Conservation (phyloP, 2,329 filamentous ascomycete species). For the Stagonosporopsis rhizophila region DNA sequence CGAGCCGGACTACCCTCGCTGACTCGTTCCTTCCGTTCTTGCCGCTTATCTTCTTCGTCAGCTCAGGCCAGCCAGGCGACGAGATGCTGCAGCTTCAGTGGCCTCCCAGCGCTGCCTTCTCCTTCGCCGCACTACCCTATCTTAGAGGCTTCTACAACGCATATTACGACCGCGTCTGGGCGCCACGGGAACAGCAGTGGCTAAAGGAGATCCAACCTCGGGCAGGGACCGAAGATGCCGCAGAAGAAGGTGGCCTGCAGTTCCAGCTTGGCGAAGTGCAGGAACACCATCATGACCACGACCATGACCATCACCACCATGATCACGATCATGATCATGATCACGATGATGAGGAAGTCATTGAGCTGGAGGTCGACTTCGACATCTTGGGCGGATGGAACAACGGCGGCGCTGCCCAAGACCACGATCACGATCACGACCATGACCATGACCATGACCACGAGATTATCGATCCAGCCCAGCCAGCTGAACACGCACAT, state of each 20-base stretch:
- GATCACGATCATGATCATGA: constrained; percentile 23
- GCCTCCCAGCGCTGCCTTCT: constrained; percentile 71
- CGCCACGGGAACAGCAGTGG: constrained; percentile 66
- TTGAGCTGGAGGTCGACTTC: constrained; percentile 52
- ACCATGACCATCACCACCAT: constrained; percentile 23
- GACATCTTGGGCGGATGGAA: constrained; percentile 56
- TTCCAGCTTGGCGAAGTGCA: constrained; percentile 17
- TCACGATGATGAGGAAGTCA: constrained; percentile 56
- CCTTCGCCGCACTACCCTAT: constrained; percentile 71
- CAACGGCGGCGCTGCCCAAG: constrained; percentile 46
- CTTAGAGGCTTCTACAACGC: constrained; percentile 68
- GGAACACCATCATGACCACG: constrained; percentile 15
- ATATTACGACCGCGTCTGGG: constrained; percentile 67
- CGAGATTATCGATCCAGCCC: constrained; percentile 27
- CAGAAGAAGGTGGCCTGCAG: constrained; percentile 24
- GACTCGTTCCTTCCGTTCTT: constrained; percentile 70
- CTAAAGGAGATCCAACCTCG: constrained; percentile 68
- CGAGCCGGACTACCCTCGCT: constrained; percentile 69
- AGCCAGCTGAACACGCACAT: constrained; percentile 29
- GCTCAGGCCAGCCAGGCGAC: constrained; percentile 55
- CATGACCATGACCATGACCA: constrained; percentile 40
- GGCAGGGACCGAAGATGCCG: constrained; percentile 43
- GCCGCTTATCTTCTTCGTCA: constrained; percentile 67
- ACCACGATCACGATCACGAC: constrained; percentile 42
- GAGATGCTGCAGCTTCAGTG: constrained; percentile 63